Base-by-base conservation (phyloP, 2,329 filamentous ascomycete genomes). In the Beauveria sp. region DNA sequence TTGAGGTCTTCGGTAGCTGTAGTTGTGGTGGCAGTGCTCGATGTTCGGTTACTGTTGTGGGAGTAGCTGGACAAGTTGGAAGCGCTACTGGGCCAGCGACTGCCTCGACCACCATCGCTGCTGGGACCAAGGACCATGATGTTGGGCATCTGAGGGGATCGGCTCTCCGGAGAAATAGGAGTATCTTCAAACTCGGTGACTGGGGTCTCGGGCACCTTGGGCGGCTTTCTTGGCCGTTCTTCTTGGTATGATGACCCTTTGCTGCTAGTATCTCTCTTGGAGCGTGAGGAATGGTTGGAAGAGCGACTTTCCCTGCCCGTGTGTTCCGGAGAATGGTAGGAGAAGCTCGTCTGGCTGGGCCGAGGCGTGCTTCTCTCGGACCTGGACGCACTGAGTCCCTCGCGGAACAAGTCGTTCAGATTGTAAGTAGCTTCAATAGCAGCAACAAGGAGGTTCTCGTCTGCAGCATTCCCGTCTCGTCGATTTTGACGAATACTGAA, bases 121-220 rank as follows among this genome's bases (percentile, higher is more conserved):
- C 79, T 81, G 5, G 91, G 89, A 3, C 91, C 91, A 0, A 96
- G 82, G 0, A 97, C 87, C 56, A 96, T 81, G 66, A 97, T 96
- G 69, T 96, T 96, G 6, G 91, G 92, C 59, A 92, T 84, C 44
- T 86, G 87, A 0, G 87, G 84, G 8, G 84, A 88, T 50, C 87
- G 84, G 65, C 90, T 90, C 61, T 93, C 90, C 0, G 89, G 89
- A 0, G 92, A 96, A 48, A 91, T 84, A 4, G 90, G 87, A 0
- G 89, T 91, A 70, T 97, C 92, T 72, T 97, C 93, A 67, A 97
- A 97, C 66, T 97, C 92, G 5, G 92, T 97, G 0, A 93, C 93
- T 0, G 92, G 92, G 0, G 92, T 97, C 75, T 97, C 93, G 1
- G 92, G 92, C 5, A 87, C 82, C 2, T 76, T 75, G 3, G 73